phyloP scores from a whole-genome alignment of 2,329 filamentous ascomycete genomes.

The Bimuria novae-zelandiae region DNA sequence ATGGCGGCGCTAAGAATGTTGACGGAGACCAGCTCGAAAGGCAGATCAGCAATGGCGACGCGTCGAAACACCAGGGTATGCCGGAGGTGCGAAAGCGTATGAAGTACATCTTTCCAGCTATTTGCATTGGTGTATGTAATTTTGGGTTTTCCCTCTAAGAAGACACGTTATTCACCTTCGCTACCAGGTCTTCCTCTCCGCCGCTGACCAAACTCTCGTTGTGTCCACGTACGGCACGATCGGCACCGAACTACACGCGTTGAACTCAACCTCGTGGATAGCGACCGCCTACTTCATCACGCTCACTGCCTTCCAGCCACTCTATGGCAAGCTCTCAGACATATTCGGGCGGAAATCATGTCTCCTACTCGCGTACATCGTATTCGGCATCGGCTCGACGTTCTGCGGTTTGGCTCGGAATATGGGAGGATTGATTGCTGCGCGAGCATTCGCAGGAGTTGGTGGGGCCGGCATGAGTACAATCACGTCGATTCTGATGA shows the following conservation, averaged over 20 bases:
- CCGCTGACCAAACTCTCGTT: conserved; percentile 76
- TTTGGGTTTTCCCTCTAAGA: too few relatives aligned
- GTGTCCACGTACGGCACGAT: conserved; percentile 80
- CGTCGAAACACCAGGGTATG: conserved; percentile 49
- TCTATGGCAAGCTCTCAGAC: conserved; percentile 73
- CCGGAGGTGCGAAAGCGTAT: conserved; percentile 57
- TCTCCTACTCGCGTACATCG: conserved; percentile 65
- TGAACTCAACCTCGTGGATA: conserved; percentile 78
- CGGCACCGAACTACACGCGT: conserved; percentile 72
- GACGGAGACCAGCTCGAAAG: conserved; percentile 41
- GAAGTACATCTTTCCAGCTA: conserved; percentile 63
- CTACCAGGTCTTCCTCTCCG: conserved; percentile 72
- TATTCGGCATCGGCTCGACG: conserved; percentile 69
- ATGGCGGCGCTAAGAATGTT: conserved; percentile 4
- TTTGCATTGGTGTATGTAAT: conserved; percentile 64
- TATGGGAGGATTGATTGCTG: conserved; percentile 69
- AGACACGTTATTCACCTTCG: too few relatives aligned
- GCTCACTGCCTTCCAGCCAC: conserved; percentile 73
- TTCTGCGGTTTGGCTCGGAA: conserved; percentile 66
- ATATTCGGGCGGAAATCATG: conserved; percentile 72
- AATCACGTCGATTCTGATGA: conserved; percentile 70
- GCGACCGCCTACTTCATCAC: conserved; percentile 72
- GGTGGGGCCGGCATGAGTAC: conserved; percentile 75
- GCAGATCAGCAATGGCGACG: conserved; percentile 37
- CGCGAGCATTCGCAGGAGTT: conserved; percentile 65